A percentile compares a stretch with the other conserved stretches of the same genome.
Conservation (phyloP, 495 filamentous ascomycete species). For the Trichoderma gamsii region DNA sequence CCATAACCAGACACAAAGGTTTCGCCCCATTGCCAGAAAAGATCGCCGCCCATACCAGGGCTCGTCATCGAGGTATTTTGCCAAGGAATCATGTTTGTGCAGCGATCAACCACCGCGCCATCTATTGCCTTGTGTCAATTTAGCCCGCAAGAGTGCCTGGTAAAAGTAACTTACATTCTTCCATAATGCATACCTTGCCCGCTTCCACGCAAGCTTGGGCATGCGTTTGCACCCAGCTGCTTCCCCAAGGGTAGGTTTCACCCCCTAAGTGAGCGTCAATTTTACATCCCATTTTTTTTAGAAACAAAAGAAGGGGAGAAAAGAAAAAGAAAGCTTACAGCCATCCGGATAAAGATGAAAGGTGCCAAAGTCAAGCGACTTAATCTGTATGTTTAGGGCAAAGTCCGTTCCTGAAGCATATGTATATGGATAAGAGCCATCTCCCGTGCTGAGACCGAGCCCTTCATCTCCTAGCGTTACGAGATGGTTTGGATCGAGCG, state of each 20-base stretch:
- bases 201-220: conserved; percentile 45
- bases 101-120: conserved; percentile 39
- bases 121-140: conserved; percentile 26
- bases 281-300: no score
- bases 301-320: no score
- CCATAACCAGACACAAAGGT: conserved; percentile 45
- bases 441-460: conserved; percentile 37
- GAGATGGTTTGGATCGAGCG: conserved; percentile 57
- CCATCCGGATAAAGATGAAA: conserved; percentile 56
- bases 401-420: conserved; percentile 55
- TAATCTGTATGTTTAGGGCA: conserved; percentile 44
- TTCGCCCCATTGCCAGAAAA: conserved; percentile 63
- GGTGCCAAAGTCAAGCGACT: conserved; percentile 56
- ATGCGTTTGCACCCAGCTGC: conserved; percentile 53
- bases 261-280: conserved; percentile 35
- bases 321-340: no score
- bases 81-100: conserved; percentile 44
- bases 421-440: conserved; percentile 50
- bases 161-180: conserved; percentile 42
- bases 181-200: conserved; percentile 57
- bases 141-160: not conserved
- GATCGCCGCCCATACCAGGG: conserved; percentile 47
- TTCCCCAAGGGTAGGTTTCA: conserved; percentile 36
- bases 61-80: conserved; percentile 44
- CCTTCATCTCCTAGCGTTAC: conserved; percentile 63